These are phyloP conservation scores for Fagus sylvatica DNA, from an alignment of 306 rosid species.

Conservation along the genomic window DNA sequence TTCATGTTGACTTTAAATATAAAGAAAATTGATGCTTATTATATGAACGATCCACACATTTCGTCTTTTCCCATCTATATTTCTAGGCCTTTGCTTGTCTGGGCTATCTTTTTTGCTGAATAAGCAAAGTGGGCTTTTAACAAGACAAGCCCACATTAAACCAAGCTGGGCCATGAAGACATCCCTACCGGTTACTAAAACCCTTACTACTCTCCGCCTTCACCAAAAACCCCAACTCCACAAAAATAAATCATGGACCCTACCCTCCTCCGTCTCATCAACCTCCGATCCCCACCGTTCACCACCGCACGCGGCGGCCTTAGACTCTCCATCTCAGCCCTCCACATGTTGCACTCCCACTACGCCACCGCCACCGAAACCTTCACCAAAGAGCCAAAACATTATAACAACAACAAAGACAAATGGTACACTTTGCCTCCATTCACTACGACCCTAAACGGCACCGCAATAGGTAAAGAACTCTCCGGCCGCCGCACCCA, in stretches of 20 bases:
- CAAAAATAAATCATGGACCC: constrained; percentile 8
- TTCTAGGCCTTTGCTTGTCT: too few species aligned
- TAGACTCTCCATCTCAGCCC: constrained; percentile 5
- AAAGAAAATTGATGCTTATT: too few species aligned
- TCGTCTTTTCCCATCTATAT: too few species aligned
- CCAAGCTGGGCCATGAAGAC: too few species aligned
- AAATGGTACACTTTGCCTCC: constrained; percentile 77
- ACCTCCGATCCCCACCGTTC: constrained; percentile 11
- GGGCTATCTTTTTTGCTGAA: too few species aligned
- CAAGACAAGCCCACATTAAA: neutral
- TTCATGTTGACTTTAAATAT: too few species aligned
- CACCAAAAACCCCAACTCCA: neutral
- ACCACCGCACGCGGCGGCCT: constrained; percentile 1
- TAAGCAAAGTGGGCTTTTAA: too few species aligned
- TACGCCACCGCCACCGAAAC: constrained; percentile 22
- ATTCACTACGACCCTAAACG: constrained; percentile 36
- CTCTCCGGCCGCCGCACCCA: constrained; percentile 13
- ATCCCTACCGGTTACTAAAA: neutral
- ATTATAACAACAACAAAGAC: neutral
- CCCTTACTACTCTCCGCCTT: neutral
- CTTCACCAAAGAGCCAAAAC: neutral
- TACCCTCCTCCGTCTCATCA: constrained; percentile 33
- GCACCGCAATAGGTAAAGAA: constrained; percentile 33
- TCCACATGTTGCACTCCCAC: constrained; percentile 7
- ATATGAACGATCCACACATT: too few species aligned